These are phyloP conservation scores for Hirschfeldia incana DNA, from an alignment of 345 rosid genomes.

Conservation along the genomic window DNA sequence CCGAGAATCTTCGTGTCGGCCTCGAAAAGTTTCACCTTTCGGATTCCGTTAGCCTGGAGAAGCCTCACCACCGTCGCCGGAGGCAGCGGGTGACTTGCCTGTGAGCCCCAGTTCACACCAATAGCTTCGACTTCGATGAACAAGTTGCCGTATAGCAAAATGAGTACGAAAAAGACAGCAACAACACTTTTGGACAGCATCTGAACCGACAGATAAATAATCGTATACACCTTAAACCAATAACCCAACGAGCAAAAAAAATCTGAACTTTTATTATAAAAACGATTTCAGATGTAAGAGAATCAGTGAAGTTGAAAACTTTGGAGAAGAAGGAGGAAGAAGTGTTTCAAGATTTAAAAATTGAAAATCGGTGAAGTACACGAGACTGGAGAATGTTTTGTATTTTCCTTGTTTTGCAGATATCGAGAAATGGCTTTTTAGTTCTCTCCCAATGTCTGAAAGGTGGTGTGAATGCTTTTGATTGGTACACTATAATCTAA, in stretches of 20 bases:
- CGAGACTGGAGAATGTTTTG: conserved; percentile 33
- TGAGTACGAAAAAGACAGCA: conserved; percentile 18
- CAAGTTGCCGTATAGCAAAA: conserved; percentile 21
- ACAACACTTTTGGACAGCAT: conserved; percentile 28
- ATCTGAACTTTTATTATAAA: background rate
- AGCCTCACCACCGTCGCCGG: conserved; percentile 59
- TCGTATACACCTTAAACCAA: background rate
- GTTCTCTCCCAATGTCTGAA: conserved; percentile 31
- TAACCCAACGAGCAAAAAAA: background rate
- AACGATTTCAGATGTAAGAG: conserved; percentile 22
- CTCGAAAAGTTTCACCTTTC: conserved; percentile 74
- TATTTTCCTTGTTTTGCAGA: background rate
- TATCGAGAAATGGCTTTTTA: conserved; percentile 28
- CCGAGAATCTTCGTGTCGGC: conserved; percentile 52
- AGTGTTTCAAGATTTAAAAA: conserved; percentile 18
- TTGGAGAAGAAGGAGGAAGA: conserved; percentile 16
- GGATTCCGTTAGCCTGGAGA: conserved; percentile 59
- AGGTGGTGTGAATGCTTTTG: conserved; percentile 20
- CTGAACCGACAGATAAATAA: too few relatives aligned
- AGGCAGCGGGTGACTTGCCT: conserved; percentile 58
- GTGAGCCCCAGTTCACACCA: conserved; percentile 79
- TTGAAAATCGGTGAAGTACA: background rate
- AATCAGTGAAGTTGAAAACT: conserved; percentile 18
- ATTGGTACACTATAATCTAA: conserved; percentile 11
- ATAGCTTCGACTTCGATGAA: conserved; percentile 35